phyloP scores from a whole-genome alignment of 495 filamentous ascomycete species.

The Clohesyomyces aquaticus region DNA sequence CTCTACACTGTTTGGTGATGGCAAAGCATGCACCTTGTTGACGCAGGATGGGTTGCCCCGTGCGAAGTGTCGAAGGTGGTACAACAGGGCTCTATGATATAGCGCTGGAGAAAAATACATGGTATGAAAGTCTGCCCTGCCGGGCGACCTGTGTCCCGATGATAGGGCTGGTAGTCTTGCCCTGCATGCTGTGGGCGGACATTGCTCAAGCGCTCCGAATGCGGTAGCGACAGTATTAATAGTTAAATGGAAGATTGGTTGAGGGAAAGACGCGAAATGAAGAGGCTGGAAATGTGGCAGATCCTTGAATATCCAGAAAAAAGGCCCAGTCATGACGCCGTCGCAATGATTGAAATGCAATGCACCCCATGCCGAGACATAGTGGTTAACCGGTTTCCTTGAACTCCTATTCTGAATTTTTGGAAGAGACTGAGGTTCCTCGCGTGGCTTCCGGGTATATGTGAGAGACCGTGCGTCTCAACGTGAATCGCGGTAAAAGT shows the following conservation, averaged over 20 bases:
- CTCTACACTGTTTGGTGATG: constrained; percentile 11
- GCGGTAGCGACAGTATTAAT: not conserved
- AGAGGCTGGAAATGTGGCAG: not conserved
- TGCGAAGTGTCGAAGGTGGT: not conserved
- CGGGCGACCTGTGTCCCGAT: not conserved
- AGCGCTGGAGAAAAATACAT: not conserved
- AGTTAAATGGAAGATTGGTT: not conserved
- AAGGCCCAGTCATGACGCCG: constrained; percentile 2
- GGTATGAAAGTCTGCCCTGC: not conserved
- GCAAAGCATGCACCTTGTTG: constrained; percentile 2
- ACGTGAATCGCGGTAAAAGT: not conserved
- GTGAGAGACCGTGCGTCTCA: not conserved
- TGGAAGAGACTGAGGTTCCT: not conserved
- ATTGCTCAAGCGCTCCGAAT: not conserved
- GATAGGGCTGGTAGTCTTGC: not conserved
- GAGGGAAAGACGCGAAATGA: not conserved
- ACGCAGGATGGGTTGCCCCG: not conserved
- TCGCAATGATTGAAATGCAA: constrained; percentile 1
- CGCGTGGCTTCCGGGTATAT: not conserved
- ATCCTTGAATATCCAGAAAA: not conserved
- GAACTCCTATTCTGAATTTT: not conserved
- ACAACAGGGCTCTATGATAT: not conserved
- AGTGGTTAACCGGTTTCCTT: not conserved
- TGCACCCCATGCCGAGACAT: not conserved
- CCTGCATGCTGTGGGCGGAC: constrained; percentile 1